Base-by-base conservation (phyloP, 2,329 filamentous ascomycete species). In the Escovopsis sp. region DNA sequence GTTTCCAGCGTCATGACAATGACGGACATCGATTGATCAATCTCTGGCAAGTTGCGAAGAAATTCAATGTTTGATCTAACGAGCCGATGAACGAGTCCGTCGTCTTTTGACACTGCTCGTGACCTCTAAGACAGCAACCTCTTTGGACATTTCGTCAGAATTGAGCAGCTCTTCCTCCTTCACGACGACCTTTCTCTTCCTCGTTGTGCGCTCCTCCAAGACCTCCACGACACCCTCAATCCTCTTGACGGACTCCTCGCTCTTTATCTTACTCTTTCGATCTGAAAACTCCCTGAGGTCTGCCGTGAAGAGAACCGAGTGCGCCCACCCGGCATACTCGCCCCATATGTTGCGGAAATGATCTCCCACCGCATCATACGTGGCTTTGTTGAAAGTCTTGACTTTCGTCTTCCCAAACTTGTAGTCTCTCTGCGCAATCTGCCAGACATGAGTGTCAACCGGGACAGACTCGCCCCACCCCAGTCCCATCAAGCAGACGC, bases 381-480 rank as follows among this genome's bases (percentile, higher is more conserved):
- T 88, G 34, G 72, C 74, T 56, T 93, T 93, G 12, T 82, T 95
- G 47, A 98, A 70, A 37, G 85, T 89, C 55, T 87, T 89, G 46
- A 62, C 83, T 55, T 88, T 91, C 8, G 76, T 77, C 55, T 85
- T 89, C 7, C 85, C 84, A 53, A 98, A 94, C 45, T 81, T 87
- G 64, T 98, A 98, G 60, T 98, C 91, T 41, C 91, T 73, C 58
- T 93, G 85, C 1, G 91, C 93, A 55, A 98, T 96, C 65, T 96
- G 88, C 89, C 88, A 96, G 11, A 98, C 86, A 62, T 98, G 93
- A 1, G 93, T 98, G 60, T 98, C 91, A 29, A 98, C 84, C 0
- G 91, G 91, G 1, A 98, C 88, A 3, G 88, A 80, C 61, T 96
- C 89, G 29, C 83, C 83, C 89, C 93, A 98, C 25, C 88, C 89